These are phyloP conservation scores for Naegleria gruberi DNA, from an alignment of 208 protist species.

Conservation along the genomic window DNA sequence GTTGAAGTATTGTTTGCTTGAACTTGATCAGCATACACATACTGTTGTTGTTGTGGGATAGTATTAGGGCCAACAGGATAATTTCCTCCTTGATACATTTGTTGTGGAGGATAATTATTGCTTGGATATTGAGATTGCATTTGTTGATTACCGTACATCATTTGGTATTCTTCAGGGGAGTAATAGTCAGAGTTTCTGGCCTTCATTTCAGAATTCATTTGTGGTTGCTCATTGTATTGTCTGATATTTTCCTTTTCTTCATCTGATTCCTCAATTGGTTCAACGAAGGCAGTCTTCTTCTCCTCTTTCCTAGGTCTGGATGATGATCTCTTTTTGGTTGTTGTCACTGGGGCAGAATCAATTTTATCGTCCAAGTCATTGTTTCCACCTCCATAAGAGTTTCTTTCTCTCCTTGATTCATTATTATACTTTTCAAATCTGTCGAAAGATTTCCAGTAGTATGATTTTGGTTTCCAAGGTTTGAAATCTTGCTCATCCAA, in stretches of 20 bases:
- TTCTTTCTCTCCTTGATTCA: neutral
- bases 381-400: neutral
- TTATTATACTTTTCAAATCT: neutral
- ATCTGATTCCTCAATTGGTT: neutral
- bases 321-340: neutral
- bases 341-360: neutral
- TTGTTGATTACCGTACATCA: no score
- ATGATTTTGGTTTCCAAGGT: neutral
- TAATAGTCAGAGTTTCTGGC: neutral
- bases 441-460: neutral
- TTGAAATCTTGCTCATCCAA: neutral
- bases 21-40: neutral
- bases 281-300: neutral
- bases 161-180: neutral
- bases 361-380: neutral
- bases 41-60: neutral
- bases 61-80: no score
- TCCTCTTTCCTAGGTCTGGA: neutral
- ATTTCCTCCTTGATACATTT: no score
- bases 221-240: no score
- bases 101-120: no score
- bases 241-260: neutral
- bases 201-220: no score
- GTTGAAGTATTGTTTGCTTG: neutral
- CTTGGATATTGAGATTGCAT: neutral